A percentile compares a stretch with the other conserved stretches of the same genome.
These are phyloP conservation scores for Cyclanthera cordifolia DNA, from an alignment of 306 rosid genomes.

Conservation along the genomic window DNA sequence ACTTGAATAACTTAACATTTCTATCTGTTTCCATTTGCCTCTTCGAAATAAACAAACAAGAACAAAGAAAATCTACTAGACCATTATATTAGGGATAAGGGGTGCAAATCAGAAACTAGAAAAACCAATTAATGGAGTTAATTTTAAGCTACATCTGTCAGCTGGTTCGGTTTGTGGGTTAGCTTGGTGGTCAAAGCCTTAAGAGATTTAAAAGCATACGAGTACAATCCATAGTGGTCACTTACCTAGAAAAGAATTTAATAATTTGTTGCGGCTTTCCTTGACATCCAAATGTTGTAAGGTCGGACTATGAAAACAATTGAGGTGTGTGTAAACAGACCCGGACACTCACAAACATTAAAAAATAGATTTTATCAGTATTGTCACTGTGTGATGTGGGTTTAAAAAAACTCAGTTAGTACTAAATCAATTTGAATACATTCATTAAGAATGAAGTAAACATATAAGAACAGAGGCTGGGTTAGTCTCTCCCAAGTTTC, in stretches of 20 bases:
- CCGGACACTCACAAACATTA: too few relatives aligned
- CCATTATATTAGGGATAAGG: background rate
- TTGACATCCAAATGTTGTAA: too few relatives aligned
- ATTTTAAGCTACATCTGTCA: background rate
- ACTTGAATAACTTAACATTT: background rate
- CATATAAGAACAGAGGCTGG: background rate
- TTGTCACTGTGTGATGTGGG: background rate
- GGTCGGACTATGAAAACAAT: too few relatives aligned
- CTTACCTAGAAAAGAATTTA: too few relatives aligned
- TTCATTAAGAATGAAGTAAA: background rate
- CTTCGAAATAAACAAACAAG: background rate
- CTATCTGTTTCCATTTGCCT: background rate
- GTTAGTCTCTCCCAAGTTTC: background rate
- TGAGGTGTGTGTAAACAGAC: too few relatives aligned
- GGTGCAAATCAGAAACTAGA: background rate
- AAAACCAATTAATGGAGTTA: background rate
- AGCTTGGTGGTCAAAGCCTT: too few relatives aligned
- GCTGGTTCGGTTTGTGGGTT: background rate
- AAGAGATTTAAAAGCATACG: too few relatives aligned
- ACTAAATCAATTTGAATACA: background rate
- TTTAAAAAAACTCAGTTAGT: background rate
- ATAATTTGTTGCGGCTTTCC: too few relatives aligned
- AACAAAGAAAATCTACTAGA: background rate
- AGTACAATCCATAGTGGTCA: too few relatives aligned
- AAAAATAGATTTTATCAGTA: background rate